Base-by-base conservation (phyloP, 306 rosid genomes). In the Citrullus amarus region DNA sequence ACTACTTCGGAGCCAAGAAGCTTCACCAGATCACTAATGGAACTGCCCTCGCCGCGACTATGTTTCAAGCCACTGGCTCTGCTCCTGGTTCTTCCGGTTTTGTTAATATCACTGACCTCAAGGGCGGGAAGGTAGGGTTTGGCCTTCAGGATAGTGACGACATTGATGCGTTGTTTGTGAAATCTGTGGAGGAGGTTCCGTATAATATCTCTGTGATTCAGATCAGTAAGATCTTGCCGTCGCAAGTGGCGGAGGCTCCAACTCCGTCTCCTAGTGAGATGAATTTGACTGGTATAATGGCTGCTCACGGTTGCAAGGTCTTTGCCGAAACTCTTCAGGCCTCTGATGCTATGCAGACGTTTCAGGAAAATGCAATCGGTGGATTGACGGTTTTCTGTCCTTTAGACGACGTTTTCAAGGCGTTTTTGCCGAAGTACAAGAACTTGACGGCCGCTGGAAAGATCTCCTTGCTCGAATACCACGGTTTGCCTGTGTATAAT, bases 1-100 rank as follows among this genome's bases (percentile, higher is more conserved):
- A 95, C 89, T 95, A 89, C 85, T 95, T 91, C 63, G 93, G 89
- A 17, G 96, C 98, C 70, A 95, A 88, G 76, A 95, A 95, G 86
- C 97, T 95, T 84, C 98, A 92, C 91, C 97, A 95, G 88, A 95
- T 95, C 91, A 89, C 96, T 17, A 87, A 95, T 86, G 97, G 98
- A 72, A 91, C 97, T 4, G 96, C 97, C 32, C 82, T 92, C 6
- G 90, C 90, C 14, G 93, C 98, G 73, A 95, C 98, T 17, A 79
- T 95, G 92, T 95, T 83, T 79, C 98, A 95, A 65, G 89, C 97
- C 81, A 84, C 92, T 43, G 98, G 97, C 46, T 12, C 93, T 9
- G 97, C 98, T 7, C 91, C 91, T 0, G 98, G 96, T 0, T 78
- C 97, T 18, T 1, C 97, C 3, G 98, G 98, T 3, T 88, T 91